A percentile compares a stretch with the other conserved stretches of the same genome.
These are phyloP conservation scores for Ophiostoma angusticollis DNA, from an alignment of 2,329 filamentous ascomycete genomes.

Conservation along the genomic window DNA sequence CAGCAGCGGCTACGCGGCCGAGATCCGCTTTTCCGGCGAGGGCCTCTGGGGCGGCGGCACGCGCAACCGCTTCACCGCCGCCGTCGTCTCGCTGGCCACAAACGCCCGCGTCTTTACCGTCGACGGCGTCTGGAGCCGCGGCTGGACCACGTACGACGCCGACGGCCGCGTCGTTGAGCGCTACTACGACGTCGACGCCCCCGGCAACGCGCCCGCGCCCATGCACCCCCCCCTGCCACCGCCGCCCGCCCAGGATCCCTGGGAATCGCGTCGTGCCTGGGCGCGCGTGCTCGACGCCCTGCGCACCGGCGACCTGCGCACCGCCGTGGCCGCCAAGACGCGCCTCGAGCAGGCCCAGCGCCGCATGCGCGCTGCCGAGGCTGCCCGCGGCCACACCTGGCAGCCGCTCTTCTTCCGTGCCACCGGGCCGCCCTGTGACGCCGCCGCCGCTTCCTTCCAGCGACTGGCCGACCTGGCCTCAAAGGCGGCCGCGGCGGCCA, in stretches of 20 bases:
- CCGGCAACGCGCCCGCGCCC: conserved; percentile 20
- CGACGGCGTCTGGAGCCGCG: conserved; percentile 30
- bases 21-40: conserved; percentile 33
- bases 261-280: conserved; percentile 75
- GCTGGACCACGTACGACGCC: conserved; percentile 24
- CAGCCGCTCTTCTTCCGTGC: conserved; percentile 27
- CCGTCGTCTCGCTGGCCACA: conserved; percentile 27
- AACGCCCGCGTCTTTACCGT: conserved; percentile 30
- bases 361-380: conserved; percentile 57
- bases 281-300: conserved; percentile 62
- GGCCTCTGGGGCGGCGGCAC: conserved; percentile 29
- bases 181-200: conserved; percentile 24
- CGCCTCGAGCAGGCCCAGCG: conserved; percentile 75
- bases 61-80: conserved; percentile 34
- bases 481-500: no score
- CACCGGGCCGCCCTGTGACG: conserved; percentile 10
- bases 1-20: conserved; percentile 31
- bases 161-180: conserved; percentile 24
- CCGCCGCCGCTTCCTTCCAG: conserved; percentile 22
- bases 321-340: conserved; percentile 57
- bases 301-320: conserved; percentile 59
- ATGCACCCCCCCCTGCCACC: conserved; percentile 32
- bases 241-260: conserved; percentile 59
- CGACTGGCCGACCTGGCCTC: conserved; percentile 19
- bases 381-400: conserved; percentile 31